These are phyloP conservation scores for Discostella stelligeroides DNA, from an alignment of 108 stramenopile genomes.

Conservation along the genomic window DNA sequence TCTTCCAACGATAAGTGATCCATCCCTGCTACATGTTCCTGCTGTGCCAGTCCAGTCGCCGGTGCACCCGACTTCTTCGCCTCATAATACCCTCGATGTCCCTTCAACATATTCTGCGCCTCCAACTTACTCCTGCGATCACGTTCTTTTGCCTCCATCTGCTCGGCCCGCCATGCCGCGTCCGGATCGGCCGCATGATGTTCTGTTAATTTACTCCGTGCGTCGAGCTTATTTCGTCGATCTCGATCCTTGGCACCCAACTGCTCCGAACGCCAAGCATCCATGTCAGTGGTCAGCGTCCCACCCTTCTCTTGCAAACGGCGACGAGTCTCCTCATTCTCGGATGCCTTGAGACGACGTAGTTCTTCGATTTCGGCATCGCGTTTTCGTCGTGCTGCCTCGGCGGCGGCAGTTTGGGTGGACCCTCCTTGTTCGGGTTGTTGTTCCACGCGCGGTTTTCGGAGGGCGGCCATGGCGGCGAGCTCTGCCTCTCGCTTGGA, in stretches of 20 bases:
- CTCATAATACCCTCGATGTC: slow-evolving; percentile 29
- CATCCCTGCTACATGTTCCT: neutral
- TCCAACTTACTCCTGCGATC: slow-evolving; percentile 37
- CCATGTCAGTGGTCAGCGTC: slow-evolving; percentile 30
- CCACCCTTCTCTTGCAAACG: slow-evolving; percentile 22
- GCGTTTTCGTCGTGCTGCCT: slow-evolving; percentile 1
- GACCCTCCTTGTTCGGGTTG: neutral
- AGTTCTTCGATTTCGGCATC: slow-evolving; percentile 40
- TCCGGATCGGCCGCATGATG: slow-evolving; percentile 28
- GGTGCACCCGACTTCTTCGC: slow-evolving; percentile 5
- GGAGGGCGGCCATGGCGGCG: neutral
- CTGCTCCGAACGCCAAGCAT: slow-evolving; percentile 17
- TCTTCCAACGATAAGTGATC: slow-evolving; percentile 14
- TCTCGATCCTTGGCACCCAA: slow-evolving; percentile 24
- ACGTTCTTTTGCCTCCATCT: slow-evolving; percentile 19
- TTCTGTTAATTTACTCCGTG: slow-evolving; percentile 26
- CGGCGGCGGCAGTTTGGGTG: neutral
- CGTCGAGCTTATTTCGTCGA: slow-evolving; percentile 40
- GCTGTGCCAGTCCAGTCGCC: neutral
- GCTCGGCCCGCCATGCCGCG: slow-evolving; percentile 10
- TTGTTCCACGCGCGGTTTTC: neutral
- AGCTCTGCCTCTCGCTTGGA: slow-evolving; percentile 28
- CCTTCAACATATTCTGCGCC: slow-evolving; percentile 36
- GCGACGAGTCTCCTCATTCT: slow-evolving; percentile 13
- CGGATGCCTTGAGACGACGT: slow-evolving; percentile 25